Base-by-base conservation (phyloP, 1,284 basidiomycete species). In the Clitocybe nebularis region DNA sequence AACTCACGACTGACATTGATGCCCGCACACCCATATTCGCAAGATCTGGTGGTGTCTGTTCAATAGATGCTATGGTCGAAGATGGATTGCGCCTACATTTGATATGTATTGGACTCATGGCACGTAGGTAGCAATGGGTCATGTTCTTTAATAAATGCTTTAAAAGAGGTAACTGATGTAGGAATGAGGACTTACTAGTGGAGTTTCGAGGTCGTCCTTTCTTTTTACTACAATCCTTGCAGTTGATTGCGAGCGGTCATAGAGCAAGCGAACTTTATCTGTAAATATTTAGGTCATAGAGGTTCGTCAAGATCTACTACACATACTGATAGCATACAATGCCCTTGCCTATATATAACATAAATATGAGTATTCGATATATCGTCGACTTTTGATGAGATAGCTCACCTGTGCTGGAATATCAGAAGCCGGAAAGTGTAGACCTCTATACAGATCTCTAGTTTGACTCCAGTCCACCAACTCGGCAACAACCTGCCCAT, bases 31-130 rank as follows among this genome's bases (percentile, higher is more conserved):
- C 77, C 87, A 90, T 90, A 55, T 91, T 90, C 16, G 71, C 79
- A 29, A 89, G 70, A 62, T 89, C 82, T 87, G 45, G 36, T 43
- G 50, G 45, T 48, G 10, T 38, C 17, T 28, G 13, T 44, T 41
- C 28, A 22, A 45, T 51, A 32, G 36, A 22, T 21, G 3, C 14
- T 8, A 35, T 7, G 4, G 39, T 13, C 17, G 14, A 10, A 30
- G 45, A 29, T 7, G 24, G 36, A 42, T n/a, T n/a, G n/a, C n/a
- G 36, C 9, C 39, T 53, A 86, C 84, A 93, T 67, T 90, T 84
- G 53, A 91, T 66, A 59, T 93, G 90, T 43, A 93, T 91, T 1
- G 90, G 91, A 55, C 86, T 89, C 89, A 93, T 93, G 1, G 90
- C 89, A 11, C 90, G 79, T 9, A 93, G 68, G 57, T 86, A 89